Conservation (phyloP, 108 stramenopile species). For the Asterionellopsis glacialis region DNA sequence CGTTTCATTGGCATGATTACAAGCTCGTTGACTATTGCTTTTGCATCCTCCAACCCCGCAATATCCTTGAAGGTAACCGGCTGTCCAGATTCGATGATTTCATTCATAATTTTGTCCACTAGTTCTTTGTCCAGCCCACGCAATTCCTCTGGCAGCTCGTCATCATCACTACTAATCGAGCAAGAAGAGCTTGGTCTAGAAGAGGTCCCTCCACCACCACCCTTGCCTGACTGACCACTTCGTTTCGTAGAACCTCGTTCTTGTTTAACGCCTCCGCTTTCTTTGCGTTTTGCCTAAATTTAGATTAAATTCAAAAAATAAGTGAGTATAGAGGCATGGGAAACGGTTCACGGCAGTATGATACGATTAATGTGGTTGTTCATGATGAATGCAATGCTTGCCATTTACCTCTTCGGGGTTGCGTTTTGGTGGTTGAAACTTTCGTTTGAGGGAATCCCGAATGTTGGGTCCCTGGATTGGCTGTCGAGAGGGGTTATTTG, state of each 20-base stretch:
- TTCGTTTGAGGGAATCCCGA: slow-evolving; percentile 70
- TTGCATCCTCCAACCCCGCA: slow-evolving; percentile 84
- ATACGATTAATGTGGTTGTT: too few relatives aligned
- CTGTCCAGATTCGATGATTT: slow-evolving; percentile 75
- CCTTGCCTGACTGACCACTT: too few relatives aligned
- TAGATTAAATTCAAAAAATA: too few relatives aligned
- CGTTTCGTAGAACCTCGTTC: too few relatives aligned
- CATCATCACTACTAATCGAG: slow-evolving; percentile 35
- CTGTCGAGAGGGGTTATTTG: slow-evolving; percentile 1
- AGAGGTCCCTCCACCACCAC: slow-evolving; percentile 7
- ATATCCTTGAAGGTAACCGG: slow-evolving; percentile 87
- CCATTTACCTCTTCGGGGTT: slow-evolving; percentile 16
- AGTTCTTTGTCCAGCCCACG: slow-evolving; percentile 82
- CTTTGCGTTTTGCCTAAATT: too few relatives aligned
- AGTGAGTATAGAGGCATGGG: too few relatives aligned
- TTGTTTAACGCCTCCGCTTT: too few relatives aligned
- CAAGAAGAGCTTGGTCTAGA: not conserved
- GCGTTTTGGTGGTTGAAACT: slow-evolving; percentile 72
- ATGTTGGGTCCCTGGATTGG: slow-evolving; percentile 36
- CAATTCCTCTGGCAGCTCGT: slow-evolving; percentile 83
- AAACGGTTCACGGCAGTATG: too few relatives aligned
- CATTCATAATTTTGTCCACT: slow-evolving; percentile 78
- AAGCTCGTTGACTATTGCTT: slow-evolving; percentile 82
- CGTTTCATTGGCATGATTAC: slow-evolving; percentile 91
- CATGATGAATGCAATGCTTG: not conserved